Evolutionary conservation across 2,329 filamentous ascomycete genomes (phyloP), one percentile per base, ranked within the genome.

Genomic region (Metarhizium anisopliae): DNA sequence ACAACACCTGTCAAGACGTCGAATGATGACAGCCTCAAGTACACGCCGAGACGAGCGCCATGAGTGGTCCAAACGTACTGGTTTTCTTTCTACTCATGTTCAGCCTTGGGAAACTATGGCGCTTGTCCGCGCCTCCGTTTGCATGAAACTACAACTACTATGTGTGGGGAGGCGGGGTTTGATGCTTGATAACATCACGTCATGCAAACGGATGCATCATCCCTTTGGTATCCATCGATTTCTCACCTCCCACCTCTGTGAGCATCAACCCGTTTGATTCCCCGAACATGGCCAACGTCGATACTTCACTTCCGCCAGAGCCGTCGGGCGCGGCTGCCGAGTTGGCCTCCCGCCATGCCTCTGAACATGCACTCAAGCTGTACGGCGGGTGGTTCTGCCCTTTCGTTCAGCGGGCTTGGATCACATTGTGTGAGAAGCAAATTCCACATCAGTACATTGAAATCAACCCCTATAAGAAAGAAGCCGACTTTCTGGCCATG

Each of bases 391-490:
- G 86, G 86, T 90, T 90, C 75, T 93, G 80, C 61, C 80, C 81
- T 14, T 83, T 82, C 60, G 80, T 90, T 4, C 87, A 91, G 72
- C 79, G 87, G 18, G 77, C 79, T 14, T 90, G 87, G 85, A 84
- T 90, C 58, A 81, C 85, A 1, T 77, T 92, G 11, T 79, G 84
- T 63, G 87, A 91, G 67, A 91, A 92, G 68, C 71, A 76, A 2
- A 86, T 90, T 35, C 80, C 82, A 16, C 86, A 92, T 67, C 84
- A 91, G 71, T 90, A 89, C 67, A 76, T 88, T 60, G 85, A 89
- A 73, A 85, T 90, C 57, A 90, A 91, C 68, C 88, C 88, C 0
- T 91, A 91, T 74, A 75, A 84, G 68, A 92, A 92, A 64, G 83
- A 82, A 0, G 70, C 80, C 3, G 83, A 80, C 1, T 84, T 91